phyloP scores from a whole-genome alignment of 345 rosid genomes.

The Turnera subulata region DNA sequence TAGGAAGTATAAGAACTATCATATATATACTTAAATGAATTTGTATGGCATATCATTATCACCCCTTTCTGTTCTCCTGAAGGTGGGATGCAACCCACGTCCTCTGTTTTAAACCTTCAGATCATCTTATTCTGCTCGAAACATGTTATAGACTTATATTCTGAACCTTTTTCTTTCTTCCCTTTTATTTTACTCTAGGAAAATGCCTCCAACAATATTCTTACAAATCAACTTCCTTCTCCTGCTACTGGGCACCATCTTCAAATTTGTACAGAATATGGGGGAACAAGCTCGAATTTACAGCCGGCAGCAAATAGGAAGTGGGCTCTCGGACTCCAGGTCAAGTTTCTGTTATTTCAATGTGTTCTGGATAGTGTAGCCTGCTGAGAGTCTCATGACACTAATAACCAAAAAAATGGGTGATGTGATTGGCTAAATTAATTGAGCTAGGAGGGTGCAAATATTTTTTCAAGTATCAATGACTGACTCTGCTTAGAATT shows the following conservation, averaged over 20 bases:
- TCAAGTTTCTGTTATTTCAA: conserved; percentile 22
- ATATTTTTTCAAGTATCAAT: background rate
- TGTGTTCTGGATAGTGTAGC: background rate
- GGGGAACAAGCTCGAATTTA: conserved; percentile 53
- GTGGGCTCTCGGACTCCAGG: conserved; percentile 98
- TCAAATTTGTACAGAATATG: conserved; percentile 69
- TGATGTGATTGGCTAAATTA: too few relatives aligned
- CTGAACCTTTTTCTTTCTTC: background rate
- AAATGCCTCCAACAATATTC: conserved; percentile 50
- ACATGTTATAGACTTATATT: background rate
- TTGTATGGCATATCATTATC: background rate
- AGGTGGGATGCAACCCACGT: background rate
- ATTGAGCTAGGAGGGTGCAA: background rate
- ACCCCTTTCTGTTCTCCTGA: background rate
- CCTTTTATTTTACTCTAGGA: conserved; percentile 44
- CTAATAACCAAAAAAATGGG: too few relatives aligned
- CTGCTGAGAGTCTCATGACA: background rate
- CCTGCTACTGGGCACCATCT: conserved; percentile 54
- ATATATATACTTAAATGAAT: too few relatives aligned
- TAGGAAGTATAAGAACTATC: too few relatives aligned
- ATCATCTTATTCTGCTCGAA: background rate
- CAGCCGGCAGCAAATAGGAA: conserved; percentile 59
- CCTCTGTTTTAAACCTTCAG: too few relatives aligned
- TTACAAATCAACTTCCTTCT: conserved; percentile 54
- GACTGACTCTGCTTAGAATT: background rate